Conservation (phyloP, 345 rosid genomes). For the Eucalyptus caleyi region DNA sequence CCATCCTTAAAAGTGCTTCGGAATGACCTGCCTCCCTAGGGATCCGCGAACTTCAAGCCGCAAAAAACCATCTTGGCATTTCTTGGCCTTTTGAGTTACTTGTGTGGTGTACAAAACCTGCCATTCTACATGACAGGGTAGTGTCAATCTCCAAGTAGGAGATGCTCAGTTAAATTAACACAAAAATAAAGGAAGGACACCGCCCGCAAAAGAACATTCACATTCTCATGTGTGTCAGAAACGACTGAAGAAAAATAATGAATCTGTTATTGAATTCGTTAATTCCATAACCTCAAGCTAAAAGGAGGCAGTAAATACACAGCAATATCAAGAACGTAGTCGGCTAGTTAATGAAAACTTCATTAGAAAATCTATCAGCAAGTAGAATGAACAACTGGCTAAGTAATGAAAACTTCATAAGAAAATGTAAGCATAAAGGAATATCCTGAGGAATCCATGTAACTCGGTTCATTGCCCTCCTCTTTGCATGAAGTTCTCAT, state of each 20-base stretch:
- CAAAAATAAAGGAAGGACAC: no score
- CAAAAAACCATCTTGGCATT: constrained; percentile 43
- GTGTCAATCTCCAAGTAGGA: background rate
- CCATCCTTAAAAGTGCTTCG: background rate
- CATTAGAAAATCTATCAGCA: no score
- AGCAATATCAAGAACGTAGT: background rate
- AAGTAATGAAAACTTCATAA: background rate
- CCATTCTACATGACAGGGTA: constrained; percentile 17
- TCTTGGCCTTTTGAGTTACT: constrained; percentile 43
- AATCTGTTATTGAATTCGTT: no score
- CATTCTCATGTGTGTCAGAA: no score
- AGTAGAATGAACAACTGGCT: background rate
- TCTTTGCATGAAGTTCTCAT: background rate
- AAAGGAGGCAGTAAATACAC: background rate
- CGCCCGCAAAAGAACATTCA: no score
- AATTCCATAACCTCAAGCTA: no score
- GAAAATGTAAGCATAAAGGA: background rate
- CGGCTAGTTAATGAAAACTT: no score
- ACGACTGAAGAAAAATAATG: no score
- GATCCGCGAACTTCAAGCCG: constrained; percentile 11
- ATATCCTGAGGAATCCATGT: background rate
- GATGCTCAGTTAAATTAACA: background rate
- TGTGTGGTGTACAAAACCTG: constrained; percentile 49
- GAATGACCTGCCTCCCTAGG: background rate
- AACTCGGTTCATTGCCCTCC: background rate